phyloP scores from a whole-genome alignment of 257 asterid species.

The Jaltomata sinuosa region DNA sequence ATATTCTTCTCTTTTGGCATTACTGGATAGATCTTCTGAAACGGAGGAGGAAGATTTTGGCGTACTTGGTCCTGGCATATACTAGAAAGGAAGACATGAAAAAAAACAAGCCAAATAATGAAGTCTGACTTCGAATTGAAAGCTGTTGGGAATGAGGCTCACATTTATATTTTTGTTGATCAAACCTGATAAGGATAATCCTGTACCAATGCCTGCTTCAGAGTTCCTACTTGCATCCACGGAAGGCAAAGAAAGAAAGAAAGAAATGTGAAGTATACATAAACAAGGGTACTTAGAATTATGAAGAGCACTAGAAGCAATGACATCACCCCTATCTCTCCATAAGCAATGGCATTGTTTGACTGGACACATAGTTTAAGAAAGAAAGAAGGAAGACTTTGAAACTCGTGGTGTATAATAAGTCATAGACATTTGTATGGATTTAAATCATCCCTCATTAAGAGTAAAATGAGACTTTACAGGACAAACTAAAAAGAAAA shows the following conservation, averaged over 20 bases:
- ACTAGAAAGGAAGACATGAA: background rate
- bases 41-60: background rate
- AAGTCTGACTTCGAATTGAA: background rate
- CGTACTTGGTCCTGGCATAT: background rate
- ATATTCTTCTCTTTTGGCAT: background rate
- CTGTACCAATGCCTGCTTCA: background rate
- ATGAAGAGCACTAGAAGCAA: background rate
- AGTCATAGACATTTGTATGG: too few species aligned
- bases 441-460: too few species aligned
- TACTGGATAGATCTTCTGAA: background rate
- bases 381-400: background rate
- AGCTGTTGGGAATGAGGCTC: background rate
- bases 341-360: background rate
- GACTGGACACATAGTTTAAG: background rate
- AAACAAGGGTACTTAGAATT: background rate
- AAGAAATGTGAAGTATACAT: background rate
- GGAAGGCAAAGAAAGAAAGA: background rate
- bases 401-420: background rate
- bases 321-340: too few species aligned
- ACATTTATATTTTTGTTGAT: background rate
- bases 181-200: background rate
- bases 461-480: background rate
- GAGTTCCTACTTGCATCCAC: background rate
- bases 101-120: background rate
- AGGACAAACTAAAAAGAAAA: background rate